phyloP scores from a whole-genome alignment of 768 basidiomycete species.

The Kwoniella heveanensis region DNA sequence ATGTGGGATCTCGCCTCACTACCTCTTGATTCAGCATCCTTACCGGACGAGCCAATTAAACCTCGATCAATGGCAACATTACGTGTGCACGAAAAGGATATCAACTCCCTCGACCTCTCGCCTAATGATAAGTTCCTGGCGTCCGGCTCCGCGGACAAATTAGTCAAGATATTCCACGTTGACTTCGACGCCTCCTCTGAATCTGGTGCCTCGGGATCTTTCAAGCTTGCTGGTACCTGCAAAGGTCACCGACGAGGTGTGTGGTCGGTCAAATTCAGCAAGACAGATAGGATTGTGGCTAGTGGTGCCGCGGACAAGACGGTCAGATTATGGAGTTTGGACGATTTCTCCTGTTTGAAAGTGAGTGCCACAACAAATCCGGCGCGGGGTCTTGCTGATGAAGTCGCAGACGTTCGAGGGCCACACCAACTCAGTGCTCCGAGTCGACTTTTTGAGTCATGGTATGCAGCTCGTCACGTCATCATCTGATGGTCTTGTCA shows the following conservation, averaged over 20 bases:
- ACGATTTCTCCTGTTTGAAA: constrained; percentile 85
- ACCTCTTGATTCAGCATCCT: constrained; percentile 41
- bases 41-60: constrained; percentile 59
- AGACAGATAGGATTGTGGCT: constrained; percentile 78
- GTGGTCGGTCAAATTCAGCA: constrained; percentile 89
- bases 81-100: constrained; percentile 96
- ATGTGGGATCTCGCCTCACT: constrained; percentile 82
- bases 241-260: constrained; percentile 97
- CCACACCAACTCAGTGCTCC: constrained; percentile 92
- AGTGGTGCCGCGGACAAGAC: constrained; percentile 96
- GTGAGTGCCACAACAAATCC: constrained; percentile 43
- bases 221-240: constrained; percentile 79
- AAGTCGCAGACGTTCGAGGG: constrained; percentile 82
- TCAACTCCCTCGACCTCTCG: constrained; percentile 90
- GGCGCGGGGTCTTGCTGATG: constrained; percentile 1
- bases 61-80: constrained; percentile 80
- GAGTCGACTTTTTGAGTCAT: constrained; percentile 83
- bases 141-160: constrained; percentile 94
- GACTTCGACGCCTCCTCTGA: constrained; percentile 59
- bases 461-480: constrained; percentile 86
- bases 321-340: constrained; percentile 88
- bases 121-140: constrained; percentile 85
- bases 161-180: constrained; percentile 85
- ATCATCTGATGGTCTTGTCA: constrained; percentile 92
- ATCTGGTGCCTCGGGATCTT: constrained; percentile 64